Evolutionary conservation across 805 yeast species (phyloP).

Genomic region (Saccharomycopsis vini): DNA sequence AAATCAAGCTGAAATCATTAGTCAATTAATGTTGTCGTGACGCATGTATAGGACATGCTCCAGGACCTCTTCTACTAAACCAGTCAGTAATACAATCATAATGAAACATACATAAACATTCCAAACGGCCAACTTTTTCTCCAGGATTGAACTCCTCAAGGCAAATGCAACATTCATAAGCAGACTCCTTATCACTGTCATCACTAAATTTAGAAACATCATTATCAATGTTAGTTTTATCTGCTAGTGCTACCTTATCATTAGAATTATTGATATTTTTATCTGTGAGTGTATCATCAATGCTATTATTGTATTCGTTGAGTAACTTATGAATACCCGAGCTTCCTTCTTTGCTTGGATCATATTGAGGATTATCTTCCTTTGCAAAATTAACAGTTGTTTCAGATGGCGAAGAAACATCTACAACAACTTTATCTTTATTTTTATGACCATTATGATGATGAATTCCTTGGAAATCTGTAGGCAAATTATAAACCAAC

Average conservation of each 20-base stretch:
- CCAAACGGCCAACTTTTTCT: constrained; percentile 83
- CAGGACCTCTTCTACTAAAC: constrained; percentile 79
- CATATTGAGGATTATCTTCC: too few species aligned
- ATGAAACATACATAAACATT: constrained; percentile 91
- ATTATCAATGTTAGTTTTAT: too few species aligned
- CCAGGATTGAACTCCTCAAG: constrained; percentile 82
- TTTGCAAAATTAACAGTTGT: too few species aligned
- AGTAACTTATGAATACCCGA: too few species aligned
- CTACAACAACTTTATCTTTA: too few species aligned
- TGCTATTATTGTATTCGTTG: not conserved
- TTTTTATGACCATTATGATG: too few species aligned
- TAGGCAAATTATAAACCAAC: constrained; percentile 58
- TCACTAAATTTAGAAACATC: constrained; percentile 19
- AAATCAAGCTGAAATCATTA: not conserved
- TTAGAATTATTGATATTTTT: too few species aligned
- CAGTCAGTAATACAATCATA: constrained; percentile 84
- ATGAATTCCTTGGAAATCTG: constrained; percentile 8
- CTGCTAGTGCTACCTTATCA: too few species aligned
- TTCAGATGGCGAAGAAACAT: too few species aligned
- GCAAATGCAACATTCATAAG: constrained; percentile 86
- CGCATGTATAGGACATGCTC: constrained; percentile 84
- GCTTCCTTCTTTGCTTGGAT: not conserved
- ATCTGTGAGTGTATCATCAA: not conserved
- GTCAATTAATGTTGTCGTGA: too few species aligned
- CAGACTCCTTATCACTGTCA: constrained; percentile 31